A percentile compares a stretch with the other conserved stretches of the same genome.
Conservation (phyloP, 1,284 basidiomycete species). For the Meira miltonrushii region DNA sequence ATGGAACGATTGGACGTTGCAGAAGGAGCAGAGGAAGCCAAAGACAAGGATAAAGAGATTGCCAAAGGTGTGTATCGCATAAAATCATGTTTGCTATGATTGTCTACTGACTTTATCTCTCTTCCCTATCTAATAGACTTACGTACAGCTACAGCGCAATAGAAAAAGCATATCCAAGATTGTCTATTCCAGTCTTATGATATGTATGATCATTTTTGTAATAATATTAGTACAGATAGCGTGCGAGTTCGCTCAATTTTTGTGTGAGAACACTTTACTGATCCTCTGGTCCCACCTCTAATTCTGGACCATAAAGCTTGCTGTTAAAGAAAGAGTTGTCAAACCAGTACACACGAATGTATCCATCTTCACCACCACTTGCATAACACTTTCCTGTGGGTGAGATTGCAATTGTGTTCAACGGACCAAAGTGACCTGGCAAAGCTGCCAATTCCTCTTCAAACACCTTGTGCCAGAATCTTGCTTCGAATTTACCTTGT, state of each 20-base stretch:
- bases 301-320: constrained; percentile 48
- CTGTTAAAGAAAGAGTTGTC: constrained; percentile 48
- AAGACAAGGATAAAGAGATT: constrained; percentile 3
- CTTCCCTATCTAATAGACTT: not conserved
- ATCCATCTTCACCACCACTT: constrained; percentile 94
- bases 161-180: not conserved
- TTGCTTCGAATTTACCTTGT: constrained; percentile 95
- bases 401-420: constrained; percentile 95
- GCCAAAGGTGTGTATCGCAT: constrained; percentile 2
- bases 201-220: too few relatives aligned
- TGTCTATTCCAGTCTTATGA: too few relatives aligned
- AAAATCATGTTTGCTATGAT: not conserved
- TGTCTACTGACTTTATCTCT: not conserved
- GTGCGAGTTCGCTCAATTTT: too few relatives aligned
- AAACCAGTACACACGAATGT: constrained; percentile 52
- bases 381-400: constrained; percentile 84
- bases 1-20: constrained; percentile 3
- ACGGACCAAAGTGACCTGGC: constrained; percentile 71
- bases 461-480: constrained; percentile 97
- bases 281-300: constrained; percentile 47
- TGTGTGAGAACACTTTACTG: constrained; percentile 12
- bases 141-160: not conserved
- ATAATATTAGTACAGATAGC: too few relatives aligned
- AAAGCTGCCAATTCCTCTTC: constrained; percentile 81
- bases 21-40: not conserved